Base-by-base conservation (phyloP, 1,139 yeast species). In the Hyphopichia pseudoburtonii region DNA sequence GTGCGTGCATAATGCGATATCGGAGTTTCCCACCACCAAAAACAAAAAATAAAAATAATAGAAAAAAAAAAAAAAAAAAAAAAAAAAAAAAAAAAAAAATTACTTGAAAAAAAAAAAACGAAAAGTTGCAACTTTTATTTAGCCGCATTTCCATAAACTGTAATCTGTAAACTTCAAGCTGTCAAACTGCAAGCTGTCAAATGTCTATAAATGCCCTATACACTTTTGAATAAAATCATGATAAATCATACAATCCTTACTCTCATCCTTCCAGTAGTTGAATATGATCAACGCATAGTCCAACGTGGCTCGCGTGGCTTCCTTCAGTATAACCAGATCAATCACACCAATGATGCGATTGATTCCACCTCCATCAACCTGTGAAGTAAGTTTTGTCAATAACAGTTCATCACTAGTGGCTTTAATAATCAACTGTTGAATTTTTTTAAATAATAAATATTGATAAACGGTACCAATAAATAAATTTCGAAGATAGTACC, bases 401-500 rank as follows among this genome's bases (percentile, higher is more conserved):
- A 51, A 40, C 7, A 39, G 32, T 5, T 35, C 39, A 30, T 44
- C 45, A 7, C 28, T 31, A 1, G 34, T 32, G 8, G 45, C 47
- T 32, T 22, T 12, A 4, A 26, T 24, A 25, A 59, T 36, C 50
- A 60, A 45, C 29, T 58, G 60, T 16, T 53, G 54, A 11, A 66
- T 43, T 40, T 65, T 65, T 38, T 48, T 54, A 52, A 61, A 72
- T 40, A 73, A 42, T 47, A 71, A 39, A 48, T 60, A 65, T 59
- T 66, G 60, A 56, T 66, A 41, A 43, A 64, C 48, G 51, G 71
- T 59, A 6, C 72, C 66, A 42, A 67, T 50, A 50, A 74, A 64
- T 56, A 52, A 55, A 63, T 65, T 67, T 33, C 75, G 49, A 37
- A 68, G 43, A 41, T 62, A 66, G 44, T 58, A 68, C 73, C 73